phyloP scores from a whole-genome alignment of 148 eudicot genomes.

The Dianthus caryophyllus region DNA sequence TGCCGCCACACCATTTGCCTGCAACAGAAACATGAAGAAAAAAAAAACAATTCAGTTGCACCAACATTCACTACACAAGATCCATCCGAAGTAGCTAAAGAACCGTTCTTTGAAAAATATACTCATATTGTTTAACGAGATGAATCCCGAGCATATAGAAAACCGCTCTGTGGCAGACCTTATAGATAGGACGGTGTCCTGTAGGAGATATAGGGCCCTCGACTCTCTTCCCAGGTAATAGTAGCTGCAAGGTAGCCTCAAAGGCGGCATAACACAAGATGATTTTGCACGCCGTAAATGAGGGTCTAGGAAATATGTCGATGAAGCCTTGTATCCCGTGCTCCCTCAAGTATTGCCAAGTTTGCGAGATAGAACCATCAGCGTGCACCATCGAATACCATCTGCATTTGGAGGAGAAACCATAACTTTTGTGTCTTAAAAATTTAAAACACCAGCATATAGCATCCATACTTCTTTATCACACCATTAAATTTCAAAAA shows the following conservation, averaged over 20 bases:
- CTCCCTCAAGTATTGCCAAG: conserved; percentile 47
- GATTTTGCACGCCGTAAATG: conserved; percentile 71
- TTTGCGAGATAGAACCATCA: conserved; percentile 71
- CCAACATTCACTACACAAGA: neutral
- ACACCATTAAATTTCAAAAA: neutral
- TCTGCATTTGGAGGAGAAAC: conserved; percentile 38
- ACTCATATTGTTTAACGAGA: no score
- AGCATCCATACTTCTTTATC: neutral
- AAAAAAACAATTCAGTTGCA: conserved; percentile 2
- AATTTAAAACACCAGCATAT: neutral
- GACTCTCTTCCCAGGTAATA: conserved; percentile 81
- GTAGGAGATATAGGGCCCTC: conserved; percentile 92
- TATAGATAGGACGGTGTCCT: conserved; percentile 86
- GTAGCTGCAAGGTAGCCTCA: conserved; percentile 87
- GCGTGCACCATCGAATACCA: conserved; percentile 99
- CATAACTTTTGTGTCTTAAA: conserved; percentile 4
- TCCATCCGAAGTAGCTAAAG: neutral
- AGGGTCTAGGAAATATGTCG: conserved; percentile 82
- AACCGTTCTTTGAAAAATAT: neutral
- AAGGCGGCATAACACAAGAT: conserved; percentile 77
- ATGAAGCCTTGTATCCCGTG: conserved; percentile 64
- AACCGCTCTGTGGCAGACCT: conserved; percentile 55
- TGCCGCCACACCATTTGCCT: conserved; percentile 91
- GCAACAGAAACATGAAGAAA: conserved; percentile 23
- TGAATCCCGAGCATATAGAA: neutral